phyloP scores from a whole-genome alignment of 208 protist genomes.

The Crithidia thermophila region DNA sequence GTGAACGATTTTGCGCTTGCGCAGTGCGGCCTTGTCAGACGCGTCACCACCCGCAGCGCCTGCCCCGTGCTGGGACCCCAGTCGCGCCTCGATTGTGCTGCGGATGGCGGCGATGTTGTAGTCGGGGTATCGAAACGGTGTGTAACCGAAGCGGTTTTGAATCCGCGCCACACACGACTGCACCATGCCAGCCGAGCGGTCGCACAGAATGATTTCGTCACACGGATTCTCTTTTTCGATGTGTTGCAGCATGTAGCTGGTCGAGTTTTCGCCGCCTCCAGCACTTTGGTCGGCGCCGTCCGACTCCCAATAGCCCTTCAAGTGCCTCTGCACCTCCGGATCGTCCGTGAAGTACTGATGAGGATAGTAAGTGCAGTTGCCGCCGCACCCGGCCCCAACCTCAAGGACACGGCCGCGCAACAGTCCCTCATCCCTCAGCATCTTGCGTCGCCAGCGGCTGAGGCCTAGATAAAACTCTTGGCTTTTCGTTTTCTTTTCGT shows the following conservation, averaged over 20 bases:
- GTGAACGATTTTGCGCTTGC: constrained; percentile 51
- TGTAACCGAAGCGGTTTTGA: constrained; percentile 63
- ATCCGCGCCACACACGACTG: constrained; percentile 57
- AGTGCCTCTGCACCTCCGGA: constrained; percentile 35
- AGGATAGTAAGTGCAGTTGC: constrained; percentile 71
- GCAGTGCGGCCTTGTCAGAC: constrained; percentile 13
- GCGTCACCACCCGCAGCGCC: constrained; percentile 8
- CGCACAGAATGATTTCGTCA: constrained; percentile 79
- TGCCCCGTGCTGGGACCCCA: constrained; percentile 1
- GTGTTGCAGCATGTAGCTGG: constrained; percentile 38
- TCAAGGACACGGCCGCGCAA: constrained; percentile 78
- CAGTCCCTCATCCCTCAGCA: constrained; percentile 70
- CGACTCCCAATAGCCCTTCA: constrained; percentile 12
- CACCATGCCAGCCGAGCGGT: constrained; percentile 79
- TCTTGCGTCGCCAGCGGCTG: constrained; percentile 66
- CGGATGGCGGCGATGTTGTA: constrained; percentile 62
- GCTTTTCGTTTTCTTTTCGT: constrained; percentile 80
- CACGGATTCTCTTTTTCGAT: constrained; percentile 42
- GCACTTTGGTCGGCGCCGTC: not conserved
- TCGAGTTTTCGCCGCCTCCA: constrained; percentile 13
- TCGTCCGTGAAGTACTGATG: constrained; percentile 45
- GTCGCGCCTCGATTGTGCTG: constrained; percentile 25
- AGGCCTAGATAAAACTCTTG: constrained; percentile 89
- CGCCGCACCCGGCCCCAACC: constrained; percentile 82
- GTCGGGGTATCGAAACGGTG: constrained; percentile 78